These are phyloP conservation scores for Termitomyces eurrhizus DNA, from an alignment of 768 basidiomycete species.

Conservation along the genomic window DNA sequence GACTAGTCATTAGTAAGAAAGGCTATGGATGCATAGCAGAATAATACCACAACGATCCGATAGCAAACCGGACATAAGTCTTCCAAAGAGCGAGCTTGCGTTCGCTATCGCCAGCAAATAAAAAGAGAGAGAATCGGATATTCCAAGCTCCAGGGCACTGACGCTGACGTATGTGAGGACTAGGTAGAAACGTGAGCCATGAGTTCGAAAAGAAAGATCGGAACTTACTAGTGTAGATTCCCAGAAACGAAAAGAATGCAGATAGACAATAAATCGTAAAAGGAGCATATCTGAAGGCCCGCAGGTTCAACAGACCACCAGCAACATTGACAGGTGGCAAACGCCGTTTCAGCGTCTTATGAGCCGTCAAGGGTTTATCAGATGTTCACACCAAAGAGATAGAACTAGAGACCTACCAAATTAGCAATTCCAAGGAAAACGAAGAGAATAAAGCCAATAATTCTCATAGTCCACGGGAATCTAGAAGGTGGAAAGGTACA, in stretches of 20 bases:
- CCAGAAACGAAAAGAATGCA: slow-evolving; percentile 56
- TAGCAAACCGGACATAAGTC: slow-evolving; percentile 48
- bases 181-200: slow-evolving; percentile 30
- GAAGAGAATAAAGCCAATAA: slow-evolving; percentile 61
- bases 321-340: slow-evolving; percentile 48
- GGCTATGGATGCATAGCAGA: neutral
- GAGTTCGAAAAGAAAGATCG: slow-evolving; percentile 20
- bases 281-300: slow-evolving; percentile 45
- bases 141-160: slow-evolving; percentile 47
- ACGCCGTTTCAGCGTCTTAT: slow-evolving; percentile 42
- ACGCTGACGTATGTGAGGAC: slow-evolving; percentile 68
- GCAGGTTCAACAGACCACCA: slow-evolving; percentile 56
- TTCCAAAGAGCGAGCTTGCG: slow-evolving; percentile 58
- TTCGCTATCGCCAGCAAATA: slow-evolving; percentile 71
- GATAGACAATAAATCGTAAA: slow-evolving; percentile 59
- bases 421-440: slow-evolving; percentile 50
- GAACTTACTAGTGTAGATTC: slow-evolving; percentile 58
- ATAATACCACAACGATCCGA: slow-evolving; percentile 50
- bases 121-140: slow-evolving; percentile 48
- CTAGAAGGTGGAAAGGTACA: slow-evolving; percentile 27
- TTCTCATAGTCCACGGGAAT: slow-evolving; percentile 77
- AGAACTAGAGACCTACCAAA: slow-evolving; percentile 29
- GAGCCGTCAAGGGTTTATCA: neutral
- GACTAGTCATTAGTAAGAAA: neutral
- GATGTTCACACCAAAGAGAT: neutral